phyloP scores from a whole-genome alignment of 768 basidiomycete species.

The Clavulina sp. region DNA sequence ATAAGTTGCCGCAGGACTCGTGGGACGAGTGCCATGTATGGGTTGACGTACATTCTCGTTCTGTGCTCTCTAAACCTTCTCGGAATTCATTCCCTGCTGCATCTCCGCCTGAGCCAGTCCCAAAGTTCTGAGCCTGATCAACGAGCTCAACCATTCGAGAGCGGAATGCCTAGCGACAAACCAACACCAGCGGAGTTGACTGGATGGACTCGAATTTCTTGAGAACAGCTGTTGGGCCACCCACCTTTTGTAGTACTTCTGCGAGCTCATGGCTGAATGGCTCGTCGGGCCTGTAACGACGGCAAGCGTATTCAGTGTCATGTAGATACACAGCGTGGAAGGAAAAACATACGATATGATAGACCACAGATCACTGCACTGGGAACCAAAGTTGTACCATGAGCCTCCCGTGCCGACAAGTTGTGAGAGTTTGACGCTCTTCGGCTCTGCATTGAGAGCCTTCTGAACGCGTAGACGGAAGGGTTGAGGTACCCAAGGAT shows the following conservation, averaged over 20 bases:
- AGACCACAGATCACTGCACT: slow-evolving; percentile 64
- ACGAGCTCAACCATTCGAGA: slow-evolving; percentile 59
- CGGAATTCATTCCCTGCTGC: slow-evolving; percentile 59
- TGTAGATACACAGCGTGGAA: neutral
- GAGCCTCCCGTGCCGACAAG: slow-evolving; percentile 75
- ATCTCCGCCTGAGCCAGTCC: slow-evolving; percentile 27
- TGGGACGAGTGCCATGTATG: neutral
- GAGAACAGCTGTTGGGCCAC: slow-evolving; percentile 17
- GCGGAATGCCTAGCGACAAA: slow-evolving; percentile 44
- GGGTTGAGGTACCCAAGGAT: slow-evolving; percentile 66
- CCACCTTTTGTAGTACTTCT: slow-evolving; percentile 41
- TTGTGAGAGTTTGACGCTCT: slow-evolving; percentile 62
- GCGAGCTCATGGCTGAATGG: slow-evolving; percentile 56
- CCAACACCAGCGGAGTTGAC: slow-evolving; percentile 14
- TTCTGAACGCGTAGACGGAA: slow-evolving; percentile 65
- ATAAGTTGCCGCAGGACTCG: neutral
- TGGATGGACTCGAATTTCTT: neutral
- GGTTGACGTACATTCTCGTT: slow-evolving; percentile 57
- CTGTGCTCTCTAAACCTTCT: slow-evolving; percentile 84
- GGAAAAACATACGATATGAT: neutral
- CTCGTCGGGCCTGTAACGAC: slow-evolving; percentile 45
- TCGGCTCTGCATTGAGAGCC: slow-evolving; percentile 76
- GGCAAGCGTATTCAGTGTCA: slow-evolving; percentile 4
- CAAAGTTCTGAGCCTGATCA: slow-evolving; percentile 83
- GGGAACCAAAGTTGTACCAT: slow-evolving; percentile 88